Percentiles rank a stretch among this genome's conserved stretches.
Conservation (phyloP, 495 filamentous ascomycete genomes). For the Annulohypoxylon bovei region DNA sequence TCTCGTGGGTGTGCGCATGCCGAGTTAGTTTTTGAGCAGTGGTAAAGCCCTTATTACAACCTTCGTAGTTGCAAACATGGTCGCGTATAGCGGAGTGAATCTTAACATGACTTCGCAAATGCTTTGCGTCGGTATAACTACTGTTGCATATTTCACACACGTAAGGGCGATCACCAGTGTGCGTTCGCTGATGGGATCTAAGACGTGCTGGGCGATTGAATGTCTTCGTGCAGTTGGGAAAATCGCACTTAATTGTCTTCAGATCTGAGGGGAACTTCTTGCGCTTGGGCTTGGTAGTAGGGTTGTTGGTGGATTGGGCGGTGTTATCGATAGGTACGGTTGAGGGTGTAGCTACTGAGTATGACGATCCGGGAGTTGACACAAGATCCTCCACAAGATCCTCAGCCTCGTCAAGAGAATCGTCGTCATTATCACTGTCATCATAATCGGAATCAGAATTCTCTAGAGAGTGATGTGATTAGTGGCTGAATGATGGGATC, state of each 20-base stretch:
- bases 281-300: constrained; percentile 59
- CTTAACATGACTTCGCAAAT: constrained; percentile 84
- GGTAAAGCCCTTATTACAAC: constrained; percentile 82
- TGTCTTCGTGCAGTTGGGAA: constrained; percentile 76
- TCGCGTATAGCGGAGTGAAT: constrained; percentile 78
- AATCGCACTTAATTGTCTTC: constrained; percentile 77
- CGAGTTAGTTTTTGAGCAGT: constrained; percentile 78
- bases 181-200: constrained; percentile 78
- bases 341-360: constrained; percentile 41
- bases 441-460: no score
- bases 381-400: no score
- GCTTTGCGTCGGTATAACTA: constrained; percentile 80
- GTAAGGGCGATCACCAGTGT: constrained; percentile 81
- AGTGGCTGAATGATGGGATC: constrained; percentile 7
- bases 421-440: constrained; percentile 26
- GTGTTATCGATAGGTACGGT: no score
- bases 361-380: no score
- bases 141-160: constrained; percentile 81
- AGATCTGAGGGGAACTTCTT: constrained; percentile 71
- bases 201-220: constrained; percentile 89
- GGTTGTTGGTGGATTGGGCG: constrained; percentile 53
- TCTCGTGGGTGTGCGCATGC: constrained; percentile 74
- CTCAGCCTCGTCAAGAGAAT: no score
- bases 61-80: constrained; percentile 73
- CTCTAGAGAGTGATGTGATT: constrained; percentile 12